Base-by-base conservation (phyloP, 2,329 filamentous ascomycete species). In the Penicillium expansum region DNA sequence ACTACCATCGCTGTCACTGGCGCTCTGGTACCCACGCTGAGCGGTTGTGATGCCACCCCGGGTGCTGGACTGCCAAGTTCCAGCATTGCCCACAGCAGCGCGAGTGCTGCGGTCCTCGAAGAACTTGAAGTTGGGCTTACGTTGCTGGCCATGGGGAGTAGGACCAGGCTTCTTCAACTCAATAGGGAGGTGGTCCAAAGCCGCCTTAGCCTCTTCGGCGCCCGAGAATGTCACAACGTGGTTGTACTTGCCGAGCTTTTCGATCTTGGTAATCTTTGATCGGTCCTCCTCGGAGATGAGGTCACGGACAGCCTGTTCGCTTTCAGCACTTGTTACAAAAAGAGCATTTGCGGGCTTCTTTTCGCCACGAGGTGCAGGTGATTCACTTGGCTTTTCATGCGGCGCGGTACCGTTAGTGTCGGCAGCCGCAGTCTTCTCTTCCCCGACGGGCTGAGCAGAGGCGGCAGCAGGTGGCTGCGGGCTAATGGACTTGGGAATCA, bases 271-370 rank as follows among this genome's bases (percentile, higher is more conserved):
- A 62, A 97, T 91, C 78, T 95, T 97, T 32, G 83, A 72, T 70
- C 86, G 87, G 70, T 97, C 91, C 67, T 96, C 90, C 13, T 94
- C 87, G 1, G 85, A 81, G 71, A 99, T 93, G 24, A 96, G 81
- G 33, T 90, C 87, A 55, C 88, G 87, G 37, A 91, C 88, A 59
- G 92, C 90, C 32, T 96, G 90, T 63, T 93, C 90, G 52, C 84
- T 89, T 67, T 87, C 90, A 22, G 92, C 86, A 68, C 92, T 92
- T 78, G 90, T 90, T 59, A 99, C 87, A 74, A 97, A 99, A 20
- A 99, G 83, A 48, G 90, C 93, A 67, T 91, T 88, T 65, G 88
- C 91, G 64, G 83, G 85, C 68, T 91, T 83, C 69, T 78, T 83
- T 7, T 83, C 82, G 5, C 77, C 64, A 72, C 86, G 87, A 61